Conservation (phyloP, 495 filamentous ascomycete genomes). For the Evernia prunastri region DNA sequence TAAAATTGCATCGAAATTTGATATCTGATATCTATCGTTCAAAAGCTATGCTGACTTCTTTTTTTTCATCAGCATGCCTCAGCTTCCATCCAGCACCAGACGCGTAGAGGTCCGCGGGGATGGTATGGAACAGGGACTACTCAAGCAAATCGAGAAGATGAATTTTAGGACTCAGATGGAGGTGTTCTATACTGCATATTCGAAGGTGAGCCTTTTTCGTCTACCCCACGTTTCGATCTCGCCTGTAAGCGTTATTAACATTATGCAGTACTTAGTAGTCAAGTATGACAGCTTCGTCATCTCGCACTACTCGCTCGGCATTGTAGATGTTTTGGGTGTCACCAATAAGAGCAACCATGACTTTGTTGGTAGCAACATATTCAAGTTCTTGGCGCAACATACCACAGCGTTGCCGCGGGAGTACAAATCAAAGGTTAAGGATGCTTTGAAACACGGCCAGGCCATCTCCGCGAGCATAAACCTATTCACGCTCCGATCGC, state of each 20-base stretch:
- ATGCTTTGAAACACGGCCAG: slow-evolving; percentile 36
- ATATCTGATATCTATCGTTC: neutral
- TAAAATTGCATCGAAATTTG: neutral
- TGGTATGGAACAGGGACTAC: slow-evolving; percentile 36
- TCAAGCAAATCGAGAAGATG: slow-evolving; percentile 36
- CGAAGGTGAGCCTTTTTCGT: slow-evolving; percentile 38
- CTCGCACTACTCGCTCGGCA: slow-evolving; percentile 33
- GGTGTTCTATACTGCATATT: slow-evolving; percentile 43
- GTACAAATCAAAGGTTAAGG: slow-evolving; percentile 36
- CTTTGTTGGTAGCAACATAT: slow-evolving; percentile 44
- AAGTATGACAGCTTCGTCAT: slow-evolving; percentile 31
- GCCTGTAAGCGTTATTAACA: neutral
- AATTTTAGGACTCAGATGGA: slow-evolving; percentile 38
- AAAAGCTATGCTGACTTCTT: neutral
- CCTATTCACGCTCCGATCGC: slow-evolving; percentile 25
- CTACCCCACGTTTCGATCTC: neutral
- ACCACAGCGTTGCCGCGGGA: slow-evolving; percentile 33
- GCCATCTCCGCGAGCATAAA: slow-evolving; percentile 38
- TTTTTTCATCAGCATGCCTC: slow-evolving; percentile 3
- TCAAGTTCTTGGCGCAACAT: slow-evolving; percentile 41
- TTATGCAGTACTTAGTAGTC: slow-evolving; percentile 34
- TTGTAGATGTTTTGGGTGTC: slow-evolving; percentile 41
- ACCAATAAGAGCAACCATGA: slow-evolving; percentile 30
- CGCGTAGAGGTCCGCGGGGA: slow-evolving; percentile 27
- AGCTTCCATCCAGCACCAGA: slow-evolving; percentile 19